Base-by-base conservation (phyloP, 2,329 filamentous ascomycete genomes). In the Nemania abortiva region DNA sequence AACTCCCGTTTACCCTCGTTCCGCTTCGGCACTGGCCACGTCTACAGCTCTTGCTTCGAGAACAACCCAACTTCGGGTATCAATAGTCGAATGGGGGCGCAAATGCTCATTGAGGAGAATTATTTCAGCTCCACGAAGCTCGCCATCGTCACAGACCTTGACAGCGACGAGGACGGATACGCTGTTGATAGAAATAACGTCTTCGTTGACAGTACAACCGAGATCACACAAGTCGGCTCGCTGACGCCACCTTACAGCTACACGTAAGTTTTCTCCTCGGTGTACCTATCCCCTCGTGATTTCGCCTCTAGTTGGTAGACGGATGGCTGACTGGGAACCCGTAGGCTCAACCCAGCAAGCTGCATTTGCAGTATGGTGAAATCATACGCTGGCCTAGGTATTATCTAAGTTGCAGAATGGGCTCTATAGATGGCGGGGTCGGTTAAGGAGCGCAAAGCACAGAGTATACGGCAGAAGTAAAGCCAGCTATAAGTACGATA, bases 1-100 rank as follows among this genome's bases (percentile, higher is more conserved):
- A 89, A 90, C 84, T 89, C 87, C 7, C 89, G 90, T 64, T 82
- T 81, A 0, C 90, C 90, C 4, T 88, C 85, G 3, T 77, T 91
- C 77, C 89, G 90, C 73, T 92, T 92, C 81, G 90, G 90, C 31
- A 91, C 87, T 50, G 88, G 82, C 11, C 90, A 92, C 80, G 78
- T 85, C 75, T 84, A 76, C 76, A 89, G 88, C 82, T 84, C 81
- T 75, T 86, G 84, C 77, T 86, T 83, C 77, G 78, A 81, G 72
- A 74, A 82, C 63, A 71, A 64, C 27, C 79, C 84, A 18, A 77
- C 78, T 1, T 79, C 77, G 3, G 86, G 84, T 27, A 84, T 89
- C 80, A 87, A 88, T 80, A 84, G 86, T 37, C 85, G 85, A 54
- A 79, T 83, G 70, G 82, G 82, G 7, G 85, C 87, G 1, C 82